Evolutionary conservation across 139 green algal genomes (phyloP).

Genomic region (Tetradesmus lagerheimii): DNA sequence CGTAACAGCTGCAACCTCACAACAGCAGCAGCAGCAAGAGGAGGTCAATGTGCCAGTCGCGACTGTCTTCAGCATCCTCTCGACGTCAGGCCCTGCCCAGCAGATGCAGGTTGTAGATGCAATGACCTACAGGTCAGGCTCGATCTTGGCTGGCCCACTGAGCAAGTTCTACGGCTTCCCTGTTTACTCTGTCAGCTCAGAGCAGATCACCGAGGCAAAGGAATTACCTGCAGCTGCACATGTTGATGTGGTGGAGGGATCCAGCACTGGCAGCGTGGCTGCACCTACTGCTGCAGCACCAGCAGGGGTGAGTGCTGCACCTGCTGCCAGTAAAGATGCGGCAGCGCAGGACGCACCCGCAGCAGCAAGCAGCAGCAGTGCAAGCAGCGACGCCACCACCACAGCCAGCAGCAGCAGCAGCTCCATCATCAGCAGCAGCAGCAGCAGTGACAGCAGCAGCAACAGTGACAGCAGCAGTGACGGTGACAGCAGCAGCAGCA

Average conservation of each 20-base stretch:
- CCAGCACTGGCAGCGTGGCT: background rate
- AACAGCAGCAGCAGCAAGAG: background rate
- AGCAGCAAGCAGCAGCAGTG: background rate
- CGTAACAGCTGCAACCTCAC: background rate
- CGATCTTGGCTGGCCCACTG: background rate
- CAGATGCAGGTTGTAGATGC: background rate
- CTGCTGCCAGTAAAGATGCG: too few relatives aligned
- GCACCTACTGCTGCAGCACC: background rate
- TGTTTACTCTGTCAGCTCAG: background rate
- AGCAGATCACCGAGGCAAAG: background rate
- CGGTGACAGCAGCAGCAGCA: background rate
- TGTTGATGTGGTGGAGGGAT: too few relatives aligned
- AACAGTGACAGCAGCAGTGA: too few relatives aligned
- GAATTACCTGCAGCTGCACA: background rate
- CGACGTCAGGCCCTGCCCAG: background rate
- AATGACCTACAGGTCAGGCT: background rate
- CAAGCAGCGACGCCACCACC: background rate
- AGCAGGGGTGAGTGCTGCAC: background rate
- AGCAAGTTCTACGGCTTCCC: background rate
- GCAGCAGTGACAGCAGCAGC: too few relatives aligned
- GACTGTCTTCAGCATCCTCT: background rate
- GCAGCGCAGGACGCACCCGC: too few relatives aligned
- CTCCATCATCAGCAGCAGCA: too few relatives aligned
- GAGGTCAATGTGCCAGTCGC: background rate
- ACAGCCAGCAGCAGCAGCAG: background rate